phyloP scores from a whole-genome alignment of 139 green algal genomes.

The Medakamo hakoo region DNA sequence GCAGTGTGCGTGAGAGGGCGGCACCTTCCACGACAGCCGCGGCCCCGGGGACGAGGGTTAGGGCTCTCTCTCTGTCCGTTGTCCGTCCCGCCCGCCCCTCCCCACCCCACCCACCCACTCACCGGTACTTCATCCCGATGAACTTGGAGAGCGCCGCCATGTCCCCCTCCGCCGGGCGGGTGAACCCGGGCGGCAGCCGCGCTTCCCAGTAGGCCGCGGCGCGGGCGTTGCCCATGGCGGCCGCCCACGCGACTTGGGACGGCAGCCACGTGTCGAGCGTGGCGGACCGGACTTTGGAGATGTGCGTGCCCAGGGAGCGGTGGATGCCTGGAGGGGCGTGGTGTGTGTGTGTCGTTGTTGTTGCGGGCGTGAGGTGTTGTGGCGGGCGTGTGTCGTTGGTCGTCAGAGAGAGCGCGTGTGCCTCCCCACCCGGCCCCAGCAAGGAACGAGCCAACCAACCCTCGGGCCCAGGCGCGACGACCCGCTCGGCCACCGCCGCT shows the following conservation, averaged over 20 bases:
- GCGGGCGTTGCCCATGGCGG: conserved; percentile 63
- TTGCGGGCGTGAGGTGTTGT: too few relatives aligned
- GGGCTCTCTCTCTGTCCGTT: not conserved
- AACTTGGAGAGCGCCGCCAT: conserved; percentile 39
- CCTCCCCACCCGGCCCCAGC: too few relatives aligned
- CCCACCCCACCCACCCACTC: conserved; percentile 1
- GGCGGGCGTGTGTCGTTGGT: too few relatives aligned
- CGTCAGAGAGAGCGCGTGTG: too few relatives aligned
- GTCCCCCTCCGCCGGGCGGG: conserved; percentile 49
- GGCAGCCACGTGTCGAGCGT: conserved; percentile 84
- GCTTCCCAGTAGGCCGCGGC: conserved; percentile 76
- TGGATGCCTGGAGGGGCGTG: conserved; percentile 61
- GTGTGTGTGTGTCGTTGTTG: too few relatives aligned
- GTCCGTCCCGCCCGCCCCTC: not conserved
- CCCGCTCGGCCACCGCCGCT: not conserved
- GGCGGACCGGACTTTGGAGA: conserved; percentile 68
- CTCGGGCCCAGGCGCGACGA: too few relatives aligned
- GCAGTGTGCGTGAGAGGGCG: not conserved
- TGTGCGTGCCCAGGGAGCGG: conserved; percentile 72
- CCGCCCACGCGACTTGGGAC: conserved; percentile 71
- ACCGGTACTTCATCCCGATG: conserved; percentile 68
- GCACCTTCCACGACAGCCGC: not conserved
- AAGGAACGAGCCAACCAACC: not conserved
- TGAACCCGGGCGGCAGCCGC: conserved; percentile 44
- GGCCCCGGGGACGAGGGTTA: not conserved